Percentiles rank a stretch among this genome's conserved stretches.
Conservation (phyloP, 805 yeast species). For the Saccharomyces eubayanus region DNA sequence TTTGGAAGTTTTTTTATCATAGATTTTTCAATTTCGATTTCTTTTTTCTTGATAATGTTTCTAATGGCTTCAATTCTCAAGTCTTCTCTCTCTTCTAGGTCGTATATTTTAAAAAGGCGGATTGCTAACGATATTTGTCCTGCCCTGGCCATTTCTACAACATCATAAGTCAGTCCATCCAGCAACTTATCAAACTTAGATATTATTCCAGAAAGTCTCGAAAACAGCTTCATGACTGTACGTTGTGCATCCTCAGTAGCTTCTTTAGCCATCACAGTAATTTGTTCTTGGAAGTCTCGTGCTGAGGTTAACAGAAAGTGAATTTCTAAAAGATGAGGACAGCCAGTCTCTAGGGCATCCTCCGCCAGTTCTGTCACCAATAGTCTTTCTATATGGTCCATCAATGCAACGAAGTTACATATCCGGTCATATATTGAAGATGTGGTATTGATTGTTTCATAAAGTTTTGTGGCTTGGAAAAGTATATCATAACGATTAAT, state of each 20-base stretch:
- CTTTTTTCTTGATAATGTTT: conserved; percentile 27
- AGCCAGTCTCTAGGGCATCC: conserved; percentile 33
- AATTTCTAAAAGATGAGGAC: conserved; percentile 49
- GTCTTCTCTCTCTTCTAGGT: conserved; percentile 75
- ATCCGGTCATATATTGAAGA: conserved; percentile 58
- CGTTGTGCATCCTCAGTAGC: conserved; percentile 59
- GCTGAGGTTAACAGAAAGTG: conserved; percentile 66
- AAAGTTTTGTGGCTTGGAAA: conserved; percentile 54
- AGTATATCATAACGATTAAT: conserved; percentile 64
- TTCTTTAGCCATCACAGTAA: conserved; percentile 45
- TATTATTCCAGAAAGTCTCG: conserved; percentile 31
- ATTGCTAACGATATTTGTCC: conserved; percentile 62
- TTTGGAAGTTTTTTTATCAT: conserved; percentile 25
- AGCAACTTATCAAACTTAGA: conserved; percentile 57
- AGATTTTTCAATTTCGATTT: conserved; percentile 22
- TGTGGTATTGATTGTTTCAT: conserved; percentile 66
- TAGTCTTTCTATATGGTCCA: conserved; percentile 43
- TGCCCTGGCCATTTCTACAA: conserved; percentile 65
- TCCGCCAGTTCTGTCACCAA: conserved; percentile 38
- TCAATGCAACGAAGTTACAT: conserved; percentile 42
- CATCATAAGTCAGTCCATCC: conserved; percentile 52
- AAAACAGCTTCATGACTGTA: conserved; percentile 44
- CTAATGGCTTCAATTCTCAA: conserved; percentile 38
- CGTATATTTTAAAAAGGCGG: conserved; percentile 67
- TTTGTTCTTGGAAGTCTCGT: conserved; percentile 71